A percentile compares a stretch with the other conserved stretches of the same genome.
Conservation (phyloP, 108 stramenopile genomes). For the Stephanodiscus minutulus region DNA sequence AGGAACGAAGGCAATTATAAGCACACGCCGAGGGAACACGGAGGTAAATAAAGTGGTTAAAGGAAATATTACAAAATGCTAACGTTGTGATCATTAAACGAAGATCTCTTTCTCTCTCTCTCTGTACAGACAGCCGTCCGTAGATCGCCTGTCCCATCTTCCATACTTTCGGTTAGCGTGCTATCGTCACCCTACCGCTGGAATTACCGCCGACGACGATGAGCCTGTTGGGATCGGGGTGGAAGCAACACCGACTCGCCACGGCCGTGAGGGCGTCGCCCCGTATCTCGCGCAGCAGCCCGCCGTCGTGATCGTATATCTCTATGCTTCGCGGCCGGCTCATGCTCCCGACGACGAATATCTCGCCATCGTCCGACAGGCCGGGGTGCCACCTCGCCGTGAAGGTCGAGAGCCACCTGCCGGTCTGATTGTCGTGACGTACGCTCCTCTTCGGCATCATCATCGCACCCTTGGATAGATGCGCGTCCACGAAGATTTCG, state of each 20-base stretch:
- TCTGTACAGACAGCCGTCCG: too few species aligned
- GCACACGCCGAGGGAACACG: too few species aligned
- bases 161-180: constrained; percentile 45
- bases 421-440: constrained; percentile 82
- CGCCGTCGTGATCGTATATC: constrained; percentile 55
- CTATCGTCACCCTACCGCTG: constrained; percentile 72
- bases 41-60: too few species aligned
- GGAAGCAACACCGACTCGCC: constrained; percentile 83
- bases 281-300: constrained; percentile 48
- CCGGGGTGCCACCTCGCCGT: constrained; percentile 81
- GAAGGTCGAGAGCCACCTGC: constrained; percentile 82
- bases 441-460: constrained; percentile 56
- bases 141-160: too few species aligned
- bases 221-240: constrained; percentile 65
- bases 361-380: constrained; percentile 35
- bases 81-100: too few species aligned
- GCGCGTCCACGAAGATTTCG: constrained; percentile 67
- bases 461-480: constrained; percentile 35
- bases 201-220: constrained; percentile 78
- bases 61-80: too few species aligned
- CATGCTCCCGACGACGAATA: constrained; percentile 86
- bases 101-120: too few species aligned
- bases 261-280: constrained; percentile 80
- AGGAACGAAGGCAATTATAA: too few species aligned
- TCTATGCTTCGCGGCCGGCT: constrained; percentile 70